phyloP scores from a whole-genome alignment of 164 flowering plant species.

The Chimonanthus praecox region DNA sequence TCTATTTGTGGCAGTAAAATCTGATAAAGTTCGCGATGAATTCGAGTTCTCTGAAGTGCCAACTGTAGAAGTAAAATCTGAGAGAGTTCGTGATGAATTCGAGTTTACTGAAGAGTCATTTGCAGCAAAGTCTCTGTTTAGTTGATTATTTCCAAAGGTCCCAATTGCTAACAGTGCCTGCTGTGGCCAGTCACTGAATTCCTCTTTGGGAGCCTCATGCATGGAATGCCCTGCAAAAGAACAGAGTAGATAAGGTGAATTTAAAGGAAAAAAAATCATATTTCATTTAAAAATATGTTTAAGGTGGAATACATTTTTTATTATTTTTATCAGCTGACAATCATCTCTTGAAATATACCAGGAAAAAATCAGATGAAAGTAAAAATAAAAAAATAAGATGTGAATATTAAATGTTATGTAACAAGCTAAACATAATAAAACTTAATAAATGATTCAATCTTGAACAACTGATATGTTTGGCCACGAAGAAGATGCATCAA shows the following conservation, averaged over 20 bases:
- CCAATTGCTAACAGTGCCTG: conserved; percentile 77
- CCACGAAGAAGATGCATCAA: too few relatives aligned
- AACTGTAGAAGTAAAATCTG: neutral
- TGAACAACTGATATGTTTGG: too few relatives aligned
- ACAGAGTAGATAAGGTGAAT: neutral
- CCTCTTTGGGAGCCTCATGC: conserved; percentile 52
- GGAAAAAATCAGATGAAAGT: too few relatives aligned
- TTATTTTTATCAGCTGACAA: neutral
- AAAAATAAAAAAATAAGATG: too few relatives aligned
- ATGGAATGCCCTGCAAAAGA: conserved; percentile 29
- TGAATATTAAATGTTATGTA: too few relatives aligned
- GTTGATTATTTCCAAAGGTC: conserved; percentile 60
- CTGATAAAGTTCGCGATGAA: neutral
- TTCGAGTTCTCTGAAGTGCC: neutral
- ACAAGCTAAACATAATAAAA: too few relatives aligned
- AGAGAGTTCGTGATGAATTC: neutral
- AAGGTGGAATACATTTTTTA: neutral
- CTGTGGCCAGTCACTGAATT: conserved; percentile 89
- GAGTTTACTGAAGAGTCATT: neutral
- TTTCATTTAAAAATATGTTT: too few relatives aligned
- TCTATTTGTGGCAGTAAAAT: neutral
- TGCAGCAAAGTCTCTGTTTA: conserved; percentile 24
- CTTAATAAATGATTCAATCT: too few relatives aligned
- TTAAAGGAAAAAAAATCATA: neutral
- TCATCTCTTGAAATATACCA: too few relatives aligned